Evolutionary conservation across 2,329 filamentous ascomycete species (phyloP), one percentile per base, ranked within the genome.

Genomic region (Claviceps spartinae): DNA sequence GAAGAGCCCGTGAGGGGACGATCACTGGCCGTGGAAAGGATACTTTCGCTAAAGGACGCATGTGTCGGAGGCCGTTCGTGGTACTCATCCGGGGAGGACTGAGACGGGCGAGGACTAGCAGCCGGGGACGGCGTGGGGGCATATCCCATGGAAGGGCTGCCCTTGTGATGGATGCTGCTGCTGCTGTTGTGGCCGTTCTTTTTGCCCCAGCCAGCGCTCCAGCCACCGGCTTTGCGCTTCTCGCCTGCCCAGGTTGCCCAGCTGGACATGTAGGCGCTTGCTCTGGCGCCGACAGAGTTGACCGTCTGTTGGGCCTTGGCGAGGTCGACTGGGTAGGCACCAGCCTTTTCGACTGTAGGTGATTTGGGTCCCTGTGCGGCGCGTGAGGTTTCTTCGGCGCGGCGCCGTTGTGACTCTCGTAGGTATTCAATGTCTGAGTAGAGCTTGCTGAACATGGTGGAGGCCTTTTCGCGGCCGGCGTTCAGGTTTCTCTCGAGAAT

Each of bases 401-500:
- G 59, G 52, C 70, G 58, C 40, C 71, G 54, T 57, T 77, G 64
- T 57, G 73, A 66, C 64, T 77, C 68, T 51, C 72, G 61, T 61
- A 75, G 67, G 66, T 63, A 63, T 68, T 97, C 91, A 69, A 97
- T 86, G 60, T 97, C 91, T 0, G 88, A 80, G 74, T 94, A 97
- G 30, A 97, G 74, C 61, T 82, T 89, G 65, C 86, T 94, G 67
- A 96, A 88, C 40, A 93, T 84, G 4, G 82, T 85, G 20, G 85
- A 89, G 1, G 95, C 87, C 69, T 91, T 94, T 61, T 93, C 88
- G 52, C 86, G 83, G 0, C 93, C 90, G 0, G 85, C 88, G 4
- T 87, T 86, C n/a, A 96, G 67, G 60, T 95, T 90, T 54, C 90
- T 83, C n/a, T 88, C 88, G 2, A 97, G 75, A 0, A 84, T 86